Conservation (phyloP, 2,329 filamentous ascomycete species). For the Apiospora arundinis region DNA sequence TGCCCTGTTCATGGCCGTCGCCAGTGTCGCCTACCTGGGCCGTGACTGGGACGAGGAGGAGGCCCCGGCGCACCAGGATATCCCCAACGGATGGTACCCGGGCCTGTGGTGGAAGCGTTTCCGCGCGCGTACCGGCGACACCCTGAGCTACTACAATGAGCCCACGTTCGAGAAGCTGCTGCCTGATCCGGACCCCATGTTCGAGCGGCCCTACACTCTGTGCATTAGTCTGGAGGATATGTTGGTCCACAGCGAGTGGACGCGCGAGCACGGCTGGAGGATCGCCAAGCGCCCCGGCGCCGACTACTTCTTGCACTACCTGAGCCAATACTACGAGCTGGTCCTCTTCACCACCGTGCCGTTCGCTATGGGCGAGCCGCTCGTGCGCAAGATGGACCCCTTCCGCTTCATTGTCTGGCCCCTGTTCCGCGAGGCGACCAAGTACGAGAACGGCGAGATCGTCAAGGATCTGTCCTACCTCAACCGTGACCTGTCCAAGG, state of each 20-base stretch:
- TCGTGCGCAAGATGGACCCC: conserved; percentile 92
- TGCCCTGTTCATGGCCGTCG: conserved; percentile 61
- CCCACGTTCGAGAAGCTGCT: conserved; percentile 93
- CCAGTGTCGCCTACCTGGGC: conserved; percentile 76
- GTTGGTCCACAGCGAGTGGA: conserved; percentile 94
- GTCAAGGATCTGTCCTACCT: conserved; percentile 99
- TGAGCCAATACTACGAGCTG: conserved; percentile 97
- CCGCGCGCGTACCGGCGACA: conserved; percentile 74
- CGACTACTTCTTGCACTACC: conserved; percentile 96
- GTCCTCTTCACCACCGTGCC: conserved; percentile 94
- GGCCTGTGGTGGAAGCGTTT: conserved; percentile 81
- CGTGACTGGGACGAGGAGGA: conserved; percentile 89
- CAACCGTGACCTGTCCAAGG: conserved; percentile 94
- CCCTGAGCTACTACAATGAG: conserved; percentile 92
- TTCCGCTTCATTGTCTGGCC: conserved; percentile 96
- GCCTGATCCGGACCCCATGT: conserved; percentile 78
- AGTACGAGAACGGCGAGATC: conserved; percentile 94
- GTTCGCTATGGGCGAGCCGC: conserved; percentile 81
- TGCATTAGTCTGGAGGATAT: conserved; percentile 93
- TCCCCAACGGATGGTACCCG: conserved; percentile 80
- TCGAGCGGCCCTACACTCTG: conserved; percentile 88
- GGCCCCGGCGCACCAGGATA: conserved; percentile 69
- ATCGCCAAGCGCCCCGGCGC: conserved; percentile 93
- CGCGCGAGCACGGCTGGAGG: conserved; percentile 91
- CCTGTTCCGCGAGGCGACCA: conserved; percentile 93